Base-by-base conservation (phyloP, 352 stramenopile genomes). In the Phytophthora kernoviae region DNA sequence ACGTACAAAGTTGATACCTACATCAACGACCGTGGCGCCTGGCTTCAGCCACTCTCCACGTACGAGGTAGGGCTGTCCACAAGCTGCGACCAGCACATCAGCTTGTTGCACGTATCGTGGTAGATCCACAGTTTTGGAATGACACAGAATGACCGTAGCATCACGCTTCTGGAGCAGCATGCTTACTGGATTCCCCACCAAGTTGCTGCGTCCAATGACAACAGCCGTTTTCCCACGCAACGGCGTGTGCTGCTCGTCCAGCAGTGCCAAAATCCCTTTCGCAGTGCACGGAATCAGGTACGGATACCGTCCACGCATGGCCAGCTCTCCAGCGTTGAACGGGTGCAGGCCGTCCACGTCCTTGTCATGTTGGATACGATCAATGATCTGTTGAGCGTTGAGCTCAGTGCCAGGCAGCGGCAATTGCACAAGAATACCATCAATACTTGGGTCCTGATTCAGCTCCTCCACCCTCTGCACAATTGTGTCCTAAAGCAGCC, bases 261-360 rank as follows among this genome's bases (percentile, higher is more conserved):
- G 72, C 22, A 99, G 73, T 57, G 97, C 97, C 33, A 99, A 84
- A 52, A 98, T 98, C 45, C 97, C 97, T 34, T 97, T 89, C n/a
- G 98, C 97, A 9, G 98, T 99, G 77, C 98, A 99, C 9, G 97
- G 90, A 33, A 98, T 91, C 48, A 94, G 70, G 72, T 90, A 92
- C 57, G 83, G 84, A 54, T 92, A 96, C 66, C 81, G 90, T 65
- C 88, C 82, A 27, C 72, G 83, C 75, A 93, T 91, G 37, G 87
- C 77, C 8, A 99, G 76, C 53, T 96, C 83, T 12, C 96, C 97
- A 5, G 98, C 90, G 81, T 99, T 99, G 50, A 97, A 83, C 36
- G 98, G 96, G 65, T 99, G 96, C 21, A 99, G 85, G 0, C 98
- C 98, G 71, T 99, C 98, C 34, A 99, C 98, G 75, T 99, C 98